Evolutionary conservation across 2,329 filamentous ascomycete genomes (phyloP), one percentile per base, ranked within the genome.

Genomic region (Tolypocladium capitatum): DNA sequence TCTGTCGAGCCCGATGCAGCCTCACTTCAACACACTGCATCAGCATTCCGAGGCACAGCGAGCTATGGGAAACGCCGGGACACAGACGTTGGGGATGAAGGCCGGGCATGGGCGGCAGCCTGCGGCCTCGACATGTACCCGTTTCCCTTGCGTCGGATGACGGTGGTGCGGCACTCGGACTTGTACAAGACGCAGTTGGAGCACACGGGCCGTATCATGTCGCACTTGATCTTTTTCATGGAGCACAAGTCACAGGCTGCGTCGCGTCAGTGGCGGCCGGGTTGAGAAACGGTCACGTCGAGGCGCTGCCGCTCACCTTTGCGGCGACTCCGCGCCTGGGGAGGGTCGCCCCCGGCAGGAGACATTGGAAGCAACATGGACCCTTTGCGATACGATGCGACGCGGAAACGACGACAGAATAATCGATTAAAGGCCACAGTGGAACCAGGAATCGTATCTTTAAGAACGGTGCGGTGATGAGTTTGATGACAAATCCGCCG

Each of bases 211-310:
- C 68, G 69, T 6, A 67, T 44, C 62, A 66, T 66, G 52, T 72
- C 68, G 44, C 69, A 72, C 52, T 68, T 70, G 43, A 72, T 69
- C 60, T 72, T 71, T 55, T 70, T 71, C 13, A 55, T 64, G 45
- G 67, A 70, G 56, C 69, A 72, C 35, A 70, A 58, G 51, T 71
- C 68, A 49, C 67, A 70, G 0, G 65, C 68, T 67, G 38, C 28
- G 34, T 13, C 5, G n/a, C 13, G 34, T 28, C 24, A 40, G 45
- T 31, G 24, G 4, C 35, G 14, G 3, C 2, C 3, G 2, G 16
- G 6, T n/a, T 34, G 16, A 34, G n/a, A n/a, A n/a, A n/a, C n/a
- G n/a, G n/a, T n/a, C n/a, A n/a, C n/a, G n/a, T n/a, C n/a, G n/a
- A n/a, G n/a, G n/a, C n/a, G n/a, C n/a, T n/a, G n/a, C 24, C 24